phyloP scores from a whole-genome alignment of 139 green algal genomes.

The Haematococcus lacustris region DNA sequence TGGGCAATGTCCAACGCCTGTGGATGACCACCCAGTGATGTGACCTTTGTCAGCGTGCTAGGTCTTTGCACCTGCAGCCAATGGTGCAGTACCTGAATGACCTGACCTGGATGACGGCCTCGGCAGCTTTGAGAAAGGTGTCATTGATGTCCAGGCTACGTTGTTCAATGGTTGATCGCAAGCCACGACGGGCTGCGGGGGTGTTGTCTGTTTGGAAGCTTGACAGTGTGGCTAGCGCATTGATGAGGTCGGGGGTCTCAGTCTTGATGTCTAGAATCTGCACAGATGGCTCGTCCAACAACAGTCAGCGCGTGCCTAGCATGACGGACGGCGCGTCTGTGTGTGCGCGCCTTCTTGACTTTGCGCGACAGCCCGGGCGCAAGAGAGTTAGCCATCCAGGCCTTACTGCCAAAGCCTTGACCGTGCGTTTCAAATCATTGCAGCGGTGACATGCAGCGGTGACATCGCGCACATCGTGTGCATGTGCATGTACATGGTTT shows the following conservation, averaged over 20 bases:
- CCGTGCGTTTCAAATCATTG: no score
- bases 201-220: conserved; percentile 73
- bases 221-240: conserved; percentile 65
- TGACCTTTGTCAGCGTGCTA: not conserved
- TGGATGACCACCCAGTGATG: not conserved
- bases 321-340: not conserved
- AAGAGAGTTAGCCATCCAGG: conserved; percentile 17
- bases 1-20: conserved; percentile 80
- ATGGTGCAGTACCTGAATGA: not conserved
- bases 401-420: not conserved
- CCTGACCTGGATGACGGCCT: conserved; percentile 55
- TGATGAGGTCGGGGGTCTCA: conserved; percentile 74
- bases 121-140: conserved; percentile 66
- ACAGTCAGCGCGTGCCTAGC: not conserved
- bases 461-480: no score
- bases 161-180: conserved; percentile 64
- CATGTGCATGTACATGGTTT: no score
- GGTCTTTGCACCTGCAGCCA: not conserved
- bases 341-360: conserved; percentile 68
- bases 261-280: conserved; percentile 82
- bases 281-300: not conserved
- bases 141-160: conserved; percentile 62
- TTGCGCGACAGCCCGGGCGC: conserved; percentile 72
- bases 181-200: conserved; percentile 13
- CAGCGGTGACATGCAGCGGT: no score